Evolutionary conservation across 768 basidiomycete species (phyloP), one percentile per base, ranked within the genome.

Genomic region (Naganishia antarctica): DNA sequence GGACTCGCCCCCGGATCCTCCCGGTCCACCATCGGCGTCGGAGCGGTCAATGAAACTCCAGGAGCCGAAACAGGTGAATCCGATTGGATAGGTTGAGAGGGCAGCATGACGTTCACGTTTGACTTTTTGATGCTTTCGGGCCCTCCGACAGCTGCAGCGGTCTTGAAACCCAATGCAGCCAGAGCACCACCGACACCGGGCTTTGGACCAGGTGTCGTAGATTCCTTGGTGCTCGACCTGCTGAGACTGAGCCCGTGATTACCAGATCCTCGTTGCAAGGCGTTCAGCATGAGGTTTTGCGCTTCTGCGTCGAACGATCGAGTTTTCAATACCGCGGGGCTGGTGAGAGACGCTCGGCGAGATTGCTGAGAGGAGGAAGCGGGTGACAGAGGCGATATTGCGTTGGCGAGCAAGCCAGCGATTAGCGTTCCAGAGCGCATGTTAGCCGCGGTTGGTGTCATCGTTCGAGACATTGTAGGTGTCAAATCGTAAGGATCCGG

Each of bases 201-300:
- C 78, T 66, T 80, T 11, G 41, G 26, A 28, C 47, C 65, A 61
- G 34, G 58, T 60, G 32, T 43, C 45, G 66, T 26, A n/a, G 60
- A 47, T 13, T 34, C 51, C 50, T 60, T 53, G 43, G 62, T 46
- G 53, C 41, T 32, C 41, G 50, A 37, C n/a, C 59, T 47, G 58
- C 47, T 61, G 50, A 60, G 69, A 60, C 69, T 71, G 13, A 64
- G 49, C 34, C 65, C 44, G 40, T 46, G 40, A 28, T 66, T 66
- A 47, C 78, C 78, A 51, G 67, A 65, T 32, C 73, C 78, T 65
- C 80, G 83, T 57, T 84, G 83, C 51, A 86, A 80, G 40, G 82
- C 83, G 73, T 83, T 82, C 50, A 80, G 69, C 66, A 81, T 77
- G 63, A 81, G 76, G 63, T 81, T 79, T 8, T 79, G 76, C 0